These are phyloP conservation scores for Pythium myriotylum DNA, from an alignment of 352 stramenopile species.

Conservation along the genomic window DNA sequence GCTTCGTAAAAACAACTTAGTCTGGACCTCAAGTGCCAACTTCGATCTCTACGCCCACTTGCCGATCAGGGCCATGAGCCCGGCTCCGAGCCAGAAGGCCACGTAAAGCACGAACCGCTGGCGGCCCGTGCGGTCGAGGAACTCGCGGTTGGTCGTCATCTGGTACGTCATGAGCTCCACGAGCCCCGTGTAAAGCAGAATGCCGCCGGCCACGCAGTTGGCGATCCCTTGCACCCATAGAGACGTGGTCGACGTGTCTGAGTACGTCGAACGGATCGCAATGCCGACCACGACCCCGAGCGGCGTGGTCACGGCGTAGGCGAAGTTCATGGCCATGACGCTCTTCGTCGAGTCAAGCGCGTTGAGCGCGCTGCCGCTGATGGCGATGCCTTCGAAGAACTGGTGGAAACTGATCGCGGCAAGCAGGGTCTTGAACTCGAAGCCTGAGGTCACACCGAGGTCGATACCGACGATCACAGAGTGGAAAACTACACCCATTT, in stretches of 20 bases:
- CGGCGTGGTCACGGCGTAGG: conserved; percentile 57
- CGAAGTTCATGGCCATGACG: conserved; percentile 46
- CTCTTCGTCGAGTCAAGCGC: conserved; percentile 39
- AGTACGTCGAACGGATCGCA: conserved; percentile 51
- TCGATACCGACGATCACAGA: conserved; percentile 69
- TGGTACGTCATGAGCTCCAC: conserved; percentile 69
- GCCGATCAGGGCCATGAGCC: conserved; percentile 61
- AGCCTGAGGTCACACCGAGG: conserved; percentile 48
- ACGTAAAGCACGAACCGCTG: conserved; percentile 47
- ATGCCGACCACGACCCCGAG: conserved; percentile 62
- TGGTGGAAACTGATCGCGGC: conserved; percentile 72
- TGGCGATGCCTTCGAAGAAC: conserved; percentile 73
- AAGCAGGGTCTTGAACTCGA: conserved; percentile 60
- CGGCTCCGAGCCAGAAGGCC: conserved; percentile 51
- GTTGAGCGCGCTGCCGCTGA: conserved; percentile 44
- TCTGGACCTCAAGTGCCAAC: too few relatives aligned
- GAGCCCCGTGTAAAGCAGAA: conserved; percentile 71
- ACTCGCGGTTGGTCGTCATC: conserved; percentile 61
- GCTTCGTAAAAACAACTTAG: too few relatives aligned
- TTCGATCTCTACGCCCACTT: conserved; percentile 31
- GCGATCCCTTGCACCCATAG: conserved; percentile 63
- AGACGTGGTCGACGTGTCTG: conserved; percentile 38
- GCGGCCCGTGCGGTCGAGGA: conserved; percentile 34
- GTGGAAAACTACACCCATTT: conserved; percentile 59
- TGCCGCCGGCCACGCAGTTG: conserved; percentile 61